Evolutionary conservation across 805 yeast species (phyloP), one percentile per base, ranked within the genome.

Genomic region (Vanderwaltozyma yarrowii): DNA sequence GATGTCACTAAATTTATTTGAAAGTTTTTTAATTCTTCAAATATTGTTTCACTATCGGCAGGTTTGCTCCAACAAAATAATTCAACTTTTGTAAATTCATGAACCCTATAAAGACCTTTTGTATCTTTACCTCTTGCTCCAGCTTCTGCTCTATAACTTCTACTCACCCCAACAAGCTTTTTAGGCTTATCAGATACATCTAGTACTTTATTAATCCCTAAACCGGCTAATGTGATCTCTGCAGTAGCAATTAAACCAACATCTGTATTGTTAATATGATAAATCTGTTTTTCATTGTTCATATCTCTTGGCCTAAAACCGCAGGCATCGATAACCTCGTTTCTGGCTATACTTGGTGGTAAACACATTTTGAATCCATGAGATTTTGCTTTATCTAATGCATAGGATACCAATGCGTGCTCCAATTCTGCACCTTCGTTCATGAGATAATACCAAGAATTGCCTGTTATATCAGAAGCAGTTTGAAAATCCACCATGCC

Each of bases 101-200:
- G 98, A 18, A 92, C 96, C 31, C 98, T 67, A 50, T 92, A 92
- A 1, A 92, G 65, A 0, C 98, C 98, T 49, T 80, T 77, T 0
- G 96, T 86, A 47, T 86, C 96, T 46, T 74, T 75, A 2, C 98
- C 98, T 39, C 95, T 73, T 2, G 97, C 92, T 2, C 97, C 98
- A 0, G 98, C 98, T 56, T 92, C 98, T 0, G 96, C 95, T 44
- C 98, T 69, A 54, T 78, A 92, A 44, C 95, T 76, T 45, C 96
- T 69, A 38, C 94, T 80, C 1, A 86, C 69, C 1, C 96, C 98
- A 11, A 77, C 92, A 21, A 74, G 65, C 49, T 73, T 77, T 12
- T 65, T 45, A 0, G 94, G 87, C 5, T 75, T 62, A 0, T 66
- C 60, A 1, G 52, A 32, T 27, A 65, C 49, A 6, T 59, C 52